A percentile compares a stretch with the other conserved stretches of the same genome.
phyloP scores from a whole-genome alignment of 2,329 filamentous ascomycete species.

The Xylariomycetidae sp. region DNA sequence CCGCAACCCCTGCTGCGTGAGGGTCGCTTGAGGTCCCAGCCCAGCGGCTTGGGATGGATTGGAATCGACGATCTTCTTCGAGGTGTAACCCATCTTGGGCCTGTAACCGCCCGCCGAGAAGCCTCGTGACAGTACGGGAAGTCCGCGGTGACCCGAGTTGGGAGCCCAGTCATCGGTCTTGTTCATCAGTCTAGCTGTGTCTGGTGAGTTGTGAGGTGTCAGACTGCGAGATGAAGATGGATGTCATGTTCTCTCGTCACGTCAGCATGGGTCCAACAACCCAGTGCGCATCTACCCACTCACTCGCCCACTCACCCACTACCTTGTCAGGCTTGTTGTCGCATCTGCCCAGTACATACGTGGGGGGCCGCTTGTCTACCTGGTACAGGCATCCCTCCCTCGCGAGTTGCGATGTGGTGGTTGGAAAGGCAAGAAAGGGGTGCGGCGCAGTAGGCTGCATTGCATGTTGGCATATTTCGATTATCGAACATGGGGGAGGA shows the following conservation, averaged over 20 bases:
- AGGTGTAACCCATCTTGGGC: constrained; percentile 12
- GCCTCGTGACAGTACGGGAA: not conserved
- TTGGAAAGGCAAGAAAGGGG: too few relatives aligned
- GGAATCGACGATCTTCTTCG: constrained; percentile 9
- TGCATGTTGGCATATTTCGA: too few relatives aligned
- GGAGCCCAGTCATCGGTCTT: not conserved
- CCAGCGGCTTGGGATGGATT: constrained; percentile 17
- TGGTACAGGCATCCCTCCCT: too few relatives aligned
- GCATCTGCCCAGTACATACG: too few relatives aligned
- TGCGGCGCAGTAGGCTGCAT: too few relatives aligned
- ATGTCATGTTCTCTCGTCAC: not conserved
- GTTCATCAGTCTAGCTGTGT: too few relatives aligned
- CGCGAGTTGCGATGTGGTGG: too few relatives aligned
- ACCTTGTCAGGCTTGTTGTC: too few relatives aligned
- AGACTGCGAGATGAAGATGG: not conserved
- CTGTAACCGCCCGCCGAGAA: not conserved
- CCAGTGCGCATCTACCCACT: not conserved
- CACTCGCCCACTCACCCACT: too few relatives aligned
- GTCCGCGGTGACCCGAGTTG: not conserved
- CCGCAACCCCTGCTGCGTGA: constrained; percentile 10
- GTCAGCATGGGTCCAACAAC: not conserved
- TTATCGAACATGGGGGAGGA: too few relatives aligned
- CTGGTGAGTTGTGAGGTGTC: not conserved
- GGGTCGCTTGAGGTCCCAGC: constrained; percentile 13
- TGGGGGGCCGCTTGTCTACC: too few relatives aligned